Base-by-base conservation (phyloP, 2,329 filamentous ascomycete species). In the Ophiocordyceps polyrhachis-furcata region DNA sequence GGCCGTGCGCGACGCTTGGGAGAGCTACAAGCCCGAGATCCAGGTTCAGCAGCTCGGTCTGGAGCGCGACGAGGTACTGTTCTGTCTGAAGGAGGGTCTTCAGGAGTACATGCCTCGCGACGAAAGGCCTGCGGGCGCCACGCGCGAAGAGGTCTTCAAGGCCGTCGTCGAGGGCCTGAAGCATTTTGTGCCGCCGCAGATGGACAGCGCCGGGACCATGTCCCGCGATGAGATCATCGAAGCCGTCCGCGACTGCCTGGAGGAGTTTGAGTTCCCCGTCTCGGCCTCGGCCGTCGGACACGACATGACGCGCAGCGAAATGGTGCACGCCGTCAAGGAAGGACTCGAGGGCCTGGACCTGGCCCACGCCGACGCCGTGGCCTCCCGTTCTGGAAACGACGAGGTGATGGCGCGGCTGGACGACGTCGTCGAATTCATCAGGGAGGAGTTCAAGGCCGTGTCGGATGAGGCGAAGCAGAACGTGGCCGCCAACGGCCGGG, bases 21-120 rank as follows among this genome's bases (percentile, higher is more conserved):
- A 95, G 57, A 84, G 79, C 45, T 93, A 93, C 63, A 93, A 93
- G 62, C 89, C 89, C 1, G 86, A 95, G 53, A 86, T 94, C 43
- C 81, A 93, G 53, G 72, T 93, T 5, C 82, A 94, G 53, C 86
- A 93, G 54, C 83, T 93, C 49, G 89, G 88, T 2, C 68, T 96
- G 1, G 89, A 94, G 58, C 75, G 86, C 5, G 86, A 95, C 13
- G 89, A 96, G 56, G 83, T 96, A 42, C 68, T 96, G 14, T 78
- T 82, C 37, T 93, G 87, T 51, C 70, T 96, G 23, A 79, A 83
- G 52, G 82, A 95, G 63, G 89, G 89, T 1, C 71, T 96, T 0
- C 78, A 83, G 51, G 77, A 86, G 42, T 87, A 91, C 56, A 70
- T 71, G 1, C 69, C 71, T 14, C 65, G 59, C 17, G 63, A 68